Evolutionary conservation across 2,329 filamentous ascomycete species (phyloP).

Genomic region (Pezicula neosporulosa): DNA sequence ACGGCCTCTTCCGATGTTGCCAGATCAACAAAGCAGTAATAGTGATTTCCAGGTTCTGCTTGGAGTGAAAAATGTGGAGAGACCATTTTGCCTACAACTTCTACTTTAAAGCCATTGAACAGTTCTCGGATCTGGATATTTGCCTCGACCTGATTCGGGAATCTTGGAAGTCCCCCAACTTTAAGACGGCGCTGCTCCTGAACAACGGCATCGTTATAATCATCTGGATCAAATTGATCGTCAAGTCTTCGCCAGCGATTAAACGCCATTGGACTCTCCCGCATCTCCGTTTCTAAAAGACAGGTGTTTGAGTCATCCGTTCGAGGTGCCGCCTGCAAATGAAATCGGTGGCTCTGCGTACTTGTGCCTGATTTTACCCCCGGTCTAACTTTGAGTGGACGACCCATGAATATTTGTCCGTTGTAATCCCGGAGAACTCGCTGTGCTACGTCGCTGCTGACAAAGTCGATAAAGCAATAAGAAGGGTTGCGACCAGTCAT

Average conservation of each 20-base stretch:
- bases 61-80: conserved; percentile 54
- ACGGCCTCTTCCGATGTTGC: conserved; percentile 49
- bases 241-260: conserved; percentile 22
- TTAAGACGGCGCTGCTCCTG: conserved; percentile 41
- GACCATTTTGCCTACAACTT: conserved; percentile 37
- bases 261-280: conserved; percentile 6
- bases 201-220: conserved; percentile 15
- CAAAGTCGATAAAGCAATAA: too few relatives aligned
- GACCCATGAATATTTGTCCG: too few relatives aligned
- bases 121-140: conserved; percentile 42
- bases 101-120: conserved; percentile 43
- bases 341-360: background rate
- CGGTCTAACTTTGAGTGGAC: too few relatives aligned
- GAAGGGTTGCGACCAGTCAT: too few relatives aligned
- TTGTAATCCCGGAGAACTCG: too few relatives aligned
- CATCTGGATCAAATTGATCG: conserved; percentile 9
- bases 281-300: background rate
- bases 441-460: too few relatives aligned
- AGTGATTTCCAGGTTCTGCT: conserved; percentile 49
- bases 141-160: conserved; percentile 44
- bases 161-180: conserved; percentile 46
- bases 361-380: background rate
- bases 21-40: conserved; percentile 67
- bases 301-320: background rate
- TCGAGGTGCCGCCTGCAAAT: background rate